Conservation (phyloP, 2,329 filamentous ascomycete genomes). For the Xylaria digitata region DNA sequence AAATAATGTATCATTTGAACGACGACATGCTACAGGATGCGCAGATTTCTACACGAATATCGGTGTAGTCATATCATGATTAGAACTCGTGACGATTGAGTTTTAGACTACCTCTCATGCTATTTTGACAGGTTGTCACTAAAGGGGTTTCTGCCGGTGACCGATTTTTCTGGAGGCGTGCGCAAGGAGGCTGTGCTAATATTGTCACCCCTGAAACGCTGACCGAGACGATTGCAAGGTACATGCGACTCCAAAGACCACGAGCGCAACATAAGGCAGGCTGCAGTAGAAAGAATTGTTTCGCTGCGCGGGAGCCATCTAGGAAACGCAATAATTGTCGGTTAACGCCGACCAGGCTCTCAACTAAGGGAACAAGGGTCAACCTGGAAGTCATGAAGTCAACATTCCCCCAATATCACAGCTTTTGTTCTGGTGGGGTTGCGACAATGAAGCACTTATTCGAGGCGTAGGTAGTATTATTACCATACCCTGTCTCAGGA, state of each 20-base stretch:
- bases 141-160: not conserved
- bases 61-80: not conserved
- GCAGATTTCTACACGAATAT: not conserved
- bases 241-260: not conserved
- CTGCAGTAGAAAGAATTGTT: not conserved
- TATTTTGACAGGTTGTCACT: not conserved
- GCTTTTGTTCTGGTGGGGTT: not conserved
- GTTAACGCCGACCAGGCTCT: not conserved
- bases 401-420: not conserved
- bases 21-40: not conserved
- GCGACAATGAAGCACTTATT: not conserved
- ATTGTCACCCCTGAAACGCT: constrained; percentile 31
- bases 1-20: not conserved
- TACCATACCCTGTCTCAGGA: not conserved
- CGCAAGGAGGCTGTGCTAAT: constrained; percentile 18
- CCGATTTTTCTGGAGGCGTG: not conserved
- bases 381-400: not conserved
- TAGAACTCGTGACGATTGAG: not conserved
- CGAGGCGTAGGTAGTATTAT: not conserved
- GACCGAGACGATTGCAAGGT: constrained; percentile 22
- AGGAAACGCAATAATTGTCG: too few species aligned
- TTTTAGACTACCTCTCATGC: not conserved
- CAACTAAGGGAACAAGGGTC: not conserved
- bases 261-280: not conserved
- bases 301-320: not conserved